Base-by-base conservation (phyloP, 306 rosid genomes). In the Quercus cerris region DNA sequence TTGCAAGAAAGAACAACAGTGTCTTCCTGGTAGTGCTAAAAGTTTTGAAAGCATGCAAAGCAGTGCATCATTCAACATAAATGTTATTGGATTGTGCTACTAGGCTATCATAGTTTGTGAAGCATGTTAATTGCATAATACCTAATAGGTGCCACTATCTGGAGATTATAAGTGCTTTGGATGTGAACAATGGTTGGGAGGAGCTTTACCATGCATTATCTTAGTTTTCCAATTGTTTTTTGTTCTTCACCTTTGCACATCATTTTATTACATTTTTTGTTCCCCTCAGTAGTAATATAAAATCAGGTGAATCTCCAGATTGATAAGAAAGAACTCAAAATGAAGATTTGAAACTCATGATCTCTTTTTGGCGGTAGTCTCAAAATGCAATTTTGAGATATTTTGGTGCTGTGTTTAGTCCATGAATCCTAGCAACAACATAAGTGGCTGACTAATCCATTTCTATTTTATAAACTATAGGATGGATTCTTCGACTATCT, bases 401-500 rank as follows among this genome's bases (percentile, higher is more conserved):
- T 38, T 85, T 52, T 71, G 73, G 84, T 77, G 23, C 61, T 73
- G 68, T 70, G 12, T 59, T 28, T 70, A 46, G 56, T 74, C 67
- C 3, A 30, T 28, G 52, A 28, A 27, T 51, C 78, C 64, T 63
- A 62, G 55, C 57, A 51, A 55, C 71, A 33, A 69, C 51, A 63
- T 57, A 70, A 66, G 52, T 77, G n/a, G 59, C 63, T 78, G 76
- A 80, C 30, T 78, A 57, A 59, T 81, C 46, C 38, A 27, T 63
- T 22, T 66, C 5, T 67, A 55, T 74, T 81, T 72, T 70, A 84
- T 74, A 33, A 77, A 86, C 80, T 81, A 58, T 87, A 96, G 99
- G 99, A 96, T 64, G 93, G 86, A 56, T 96, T 96, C 85, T 90
- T 75, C 85, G 86, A 93, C 80, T 96, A 93, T 84, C 99, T 96